phyloP scores from a whole-genome alignment of 345 rosid species.

The Pistacia vera region DNA sequence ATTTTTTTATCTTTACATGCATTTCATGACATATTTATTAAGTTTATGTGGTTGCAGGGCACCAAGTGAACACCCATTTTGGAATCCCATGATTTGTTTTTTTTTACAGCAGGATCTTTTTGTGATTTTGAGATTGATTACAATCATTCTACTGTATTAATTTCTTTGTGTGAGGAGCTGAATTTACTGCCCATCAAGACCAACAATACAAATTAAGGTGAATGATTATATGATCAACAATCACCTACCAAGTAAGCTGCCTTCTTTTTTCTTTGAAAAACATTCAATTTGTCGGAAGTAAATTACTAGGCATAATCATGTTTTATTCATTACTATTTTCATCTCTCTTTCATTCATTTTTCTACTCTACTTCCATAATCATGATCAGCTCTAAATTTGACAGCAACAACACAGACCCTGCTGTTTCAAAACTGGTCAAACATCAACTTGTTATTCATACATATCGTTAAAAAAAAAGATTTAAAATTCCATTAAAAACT shows the following conservation, averaged over 20 bases:
- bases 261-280: conserved; percentile 27
- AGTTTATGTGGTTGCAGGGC: conserved; percentile 47
- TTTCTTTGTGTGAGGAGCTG: conserved; percentile 2
- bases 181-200: conserved; percentile 30
- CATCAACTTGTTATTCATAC: too few relatives aligned
- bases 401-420: background rate
- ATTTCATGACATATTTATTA: conserved; percentile 56
- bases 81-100: conserved; percentile 59
- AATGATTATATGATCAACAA: conserved; percentile 32
- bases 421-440: conserved; percentile 16
- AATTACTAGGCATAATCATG: conserved; percentile 35
- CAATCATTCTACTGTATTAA: conserved; percentile 49
- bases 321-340: conserved; percentile 9
- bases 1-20: conserved; percentile 6
- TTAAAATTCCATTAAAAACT: too few relatives aligned
- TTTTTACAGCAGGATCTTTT: conserved; percentile 27
- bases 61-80: conserved; percentile 61
- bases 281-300: conserved; percentile 43
- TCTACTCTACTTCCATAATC: too few relatives aligned
- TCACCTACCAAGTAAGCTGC: conserved; percentile 10
- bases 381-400: too few relatives aligned
- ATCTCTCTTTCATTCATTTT: too few relatives aligned
- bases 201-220: conserved; percentile 25
- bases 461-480: too few relatives aligned
- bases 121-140: conserved; percentile 50